These are phyloP conservation scores for Tulasnella calospora DNA, from an alignment of 768 basidiomycete species.

Conservation along the genomic window DNA sequence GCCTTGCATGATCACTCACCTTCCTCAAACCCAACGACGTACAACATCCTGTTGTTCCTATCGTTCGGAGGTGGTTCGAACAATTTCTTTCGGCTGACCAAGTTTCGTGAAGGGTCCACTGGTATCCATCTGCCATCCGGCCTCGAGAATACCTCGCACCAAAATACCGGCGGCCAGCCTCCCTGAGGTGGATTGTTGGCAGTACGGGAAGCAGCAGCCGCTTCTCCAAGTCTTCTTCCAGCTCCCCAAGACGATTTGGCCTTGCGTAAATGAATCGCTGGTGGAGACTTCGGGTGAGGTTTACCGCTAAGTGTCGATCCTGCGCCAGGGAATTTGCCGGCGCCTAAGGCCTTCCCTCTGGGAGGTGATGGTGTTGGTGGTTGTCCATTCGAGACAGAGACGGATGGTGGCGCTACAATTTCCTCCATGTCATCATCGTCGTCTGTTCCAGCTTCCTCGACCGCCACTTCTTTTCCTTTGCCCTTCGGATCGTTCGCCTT, in stretches of 20 bases:
- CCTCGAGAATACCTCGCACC: slow-evolving; percentile 95
- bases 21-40: slow-evolving; percentile 92
- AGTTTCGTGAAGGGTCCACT: slow-evolving; percentile 78
- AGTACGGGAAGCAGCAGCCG: not conserved
- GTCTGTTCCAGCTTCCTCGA: slow-evolving; percentile 35
- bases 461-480: slow-evolving; percentile 32
- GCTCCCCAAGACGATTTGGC: not conserved
- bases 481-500: slow-evolving; percentile 33
- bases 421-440: slow-evolving; percentile 43
- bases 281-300: slow-evolving; percentile 28
- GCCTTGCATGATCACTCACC: slow-evolving; percentile 33
- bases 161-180: slow-evolving; percentile 76
- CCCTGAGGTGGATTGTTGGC: slow-evolving; percentile 28
- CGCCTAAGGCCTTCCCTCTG: slow-evolving; percentile 36
- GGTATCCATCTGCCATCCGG: slow-evolving; percentile 89
- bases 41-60: slow-evolving; percentile 79
- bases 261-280: slow-evolving; percentile 24
- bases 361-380: not conserved
- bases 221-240: slow-evolving; percentile 24
- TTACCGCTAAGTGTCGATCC: slow-evolving; percentile 18
- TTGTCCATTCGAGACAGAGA: not conserved
- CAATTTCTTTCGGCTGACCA: slow-evolving; percentile 71
- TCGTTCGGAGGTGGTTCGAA: slow-evolving; percentile 63
- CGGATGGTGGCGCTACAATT: slow-evolving; percentile 27
- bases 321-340: slow-evolving; percentile 13